Evolutionary conservation across 106 monocot species (phyloP), one percentile per base, ranked within the genome.

Genomic region (Dendrobium nobile): DNA sequence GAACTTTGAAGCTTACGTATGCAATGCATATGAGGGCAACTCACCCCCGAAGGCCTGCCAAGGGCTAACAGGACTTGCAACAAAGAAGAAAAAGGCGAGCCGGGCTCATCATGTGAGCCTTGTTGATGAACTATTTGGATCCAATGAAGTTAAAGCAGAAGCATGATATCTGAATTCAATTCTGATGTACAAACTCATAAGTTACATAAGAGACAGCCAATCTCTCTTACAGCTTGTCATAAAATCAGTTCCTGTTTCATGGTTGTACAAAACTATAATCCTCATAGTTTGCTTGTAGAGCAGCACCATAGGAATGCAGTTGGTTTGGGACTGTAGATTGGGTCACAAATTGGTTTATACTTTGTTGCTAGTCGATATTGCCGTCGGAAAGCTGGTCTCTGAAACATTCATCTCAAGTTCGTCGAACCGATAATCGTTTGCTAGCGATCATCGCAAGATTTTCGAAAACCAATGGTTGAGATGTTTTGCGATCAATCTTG

Each of bases 21-120:
- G 92, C 82, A 84, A 90, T 65, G 90, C 89, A 24, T 92, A 92
- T 47, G 73, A 81, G 55, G 88, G 90, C 1, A 64, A 84, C 37
- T 70, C 70, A 2, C 86, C 64, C 20, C 90, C 92, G 40, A 81
- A 88, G 67, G 79, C 85, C 17, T 92, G 92, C 56, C 48, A 79
- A 41, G 55, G 65, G 26, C 56, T 75, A 37, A 31, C 84, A 9
- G 51, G 77, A 15, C n/a, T 77, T 19, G 58, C 42, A 16, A 43
- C 48, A 24, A 16, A 37, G 10, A 80, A 81, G 64, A 75, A 18
- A 68, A 82, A 79, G 73, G 80, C 80, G 26, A 67, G 61, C 51
- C 44, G 22, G 45, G 43, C 45, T 2, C 68, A 79, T 59, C 79
- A 22, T 64, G 75, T 86, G 27, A 80, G 78, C 54, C 51, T 11